Conservation (phyloP, 306 rosid species). For the Mimosa pudica region DNA sequence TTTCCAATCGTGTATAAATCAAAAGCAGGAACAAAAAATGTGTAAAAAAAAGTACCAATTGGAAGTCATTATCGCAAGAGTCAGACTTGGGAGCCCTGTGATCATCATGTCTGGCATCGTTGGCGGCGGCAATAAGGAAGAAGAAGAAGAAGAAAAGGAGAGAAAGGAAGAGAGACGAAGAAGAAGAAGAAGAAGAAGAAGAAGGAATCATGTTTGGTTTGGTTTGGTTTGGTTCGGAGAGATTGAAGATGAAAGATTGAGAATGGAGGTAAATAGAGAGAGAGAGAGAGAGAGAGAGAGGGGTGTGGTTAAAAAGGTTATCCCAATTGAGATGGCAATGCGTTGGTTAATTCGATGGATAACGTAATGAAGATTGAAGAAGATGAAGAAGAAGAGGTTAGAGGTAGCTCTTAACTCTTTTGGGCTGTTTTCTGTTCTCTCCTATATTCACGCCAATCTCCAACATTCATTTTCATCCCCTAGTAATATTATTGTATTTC, state of each 20-base stretch:
- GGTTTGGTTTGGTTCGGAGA: too few relatives aligned
- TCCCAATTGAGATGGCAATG: background rate
- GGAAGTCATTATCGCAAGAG: slow-evolving; percentile 67
- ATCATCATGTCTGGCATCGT: slow-evolving; percentile 55
- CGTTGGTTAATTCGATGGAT: background rate
- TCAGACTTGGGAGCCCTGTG: slow-evolving; percentile 46
- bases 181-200: slow-evolving; percentile 34
- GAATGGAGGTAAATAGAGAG: background rate
- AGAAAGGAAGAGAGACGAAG: background rate
- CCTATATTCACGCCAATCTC: too few relatives aligned
- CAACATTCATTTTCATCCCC: too few relatives aligned
- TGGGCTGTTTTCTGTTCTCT: too few relatives aligned
- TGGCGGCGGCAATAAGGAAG: slow-evolving; percentile 28
- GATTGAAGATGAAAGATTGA: slow-evolving; percentile 14
- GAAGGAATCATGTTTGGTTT: slow-evolving; percentile 40
- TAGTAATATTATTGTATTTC: too few relatives aligned
- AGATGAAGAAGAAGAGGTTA: background rate
- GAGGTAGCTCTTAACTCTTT: too few relatives aligned
- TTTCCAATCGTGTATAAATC: background rate
- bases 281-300: background rate
- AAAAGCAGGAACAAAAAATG: background rate
- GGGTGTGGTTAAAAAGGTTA: background rate
- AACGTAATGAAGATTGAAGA: too few relatives aligned
- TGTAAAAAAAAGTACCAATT: slow-evolving; percentile 54
- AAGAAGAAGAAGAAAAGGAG: slow-evolving; percentile 39